A percentile compares a stretch with the other conserved stretches of the same genome.
These are phyloP conservation scores for Penicillium salamii DNA, from an alignment of 495 filamentous ascomycete genomes.

Conservation along the genomic window DNA sequence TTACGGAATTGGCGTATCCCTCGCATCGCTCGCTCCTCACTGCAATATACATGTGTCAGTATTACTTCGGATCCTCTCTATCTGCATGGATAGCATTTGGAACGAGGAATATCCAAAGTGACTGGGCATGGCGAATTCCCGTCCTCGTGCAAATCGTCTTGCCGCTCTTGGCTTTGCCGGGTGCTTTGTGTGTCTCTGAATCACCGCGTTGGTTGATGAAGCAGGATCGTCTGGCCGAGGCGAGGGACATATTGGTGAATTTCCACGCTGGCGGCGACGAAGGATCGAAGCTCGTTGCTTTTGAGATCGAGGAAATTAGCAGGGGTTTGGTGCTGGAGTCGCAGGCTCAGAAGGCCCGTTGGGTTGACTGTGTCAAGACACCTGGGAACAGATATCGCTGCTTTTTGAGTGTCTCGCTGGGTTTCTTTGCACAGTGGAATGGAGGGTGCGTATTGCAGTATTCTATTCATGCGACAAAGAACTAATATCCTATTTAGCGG, in stretches of 20 bases:
- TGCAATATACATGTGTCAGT: constrained; percentile 53
- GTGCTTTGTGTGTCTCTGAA: constrained; percentile 33
- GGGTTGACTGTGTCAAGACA: constrained; percentile 4
- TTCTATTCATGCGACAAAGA: too few relatives aligned
- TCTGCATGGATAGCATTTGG: constrained; percentile 26
- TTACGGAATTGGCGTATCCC: constrained; percentile 59
- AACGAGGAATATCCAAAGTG: constrained; percentile 18
- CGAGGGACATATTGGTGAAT: constrained; percentile 39
- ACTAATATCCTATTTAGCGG: neutral
- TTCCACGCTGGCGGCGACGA: constrained; percentile 50
- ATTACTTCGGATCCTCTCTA: constrained; percentile 42
- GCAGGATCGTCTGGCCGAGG: constrained; percentile 48
- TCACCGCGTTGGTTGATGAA: constrained; percentile 28
- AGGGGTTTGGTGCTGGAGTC: neutral
- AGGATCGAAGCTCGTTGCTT: neutral
- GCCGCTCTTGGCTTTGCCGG: constrained; percentile 32
- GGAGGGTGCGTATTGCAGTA: constrained; percentile 1
- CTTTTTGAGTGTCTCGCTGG: constrained; percentile 9
- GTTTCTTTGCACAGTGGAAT: constrained; percentile 11
- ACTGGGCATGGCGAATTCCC: constrained; percentile 43
- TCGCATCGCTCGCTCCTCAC: constrained; percentile 58
- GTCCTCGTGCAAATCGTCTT: constrained; percentile 59
- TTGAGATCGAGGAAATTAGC: constrained; percentile 4
- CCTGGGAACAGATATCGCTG: constrained; percentile 12
- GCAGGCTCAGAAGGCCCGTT: neutral